These are phyloP conservation scores for Leptographium radiaticola DNA, from an alignment of 2,329 filamentous ascomycete genomes.

Conservation along the genomic window DNA sequence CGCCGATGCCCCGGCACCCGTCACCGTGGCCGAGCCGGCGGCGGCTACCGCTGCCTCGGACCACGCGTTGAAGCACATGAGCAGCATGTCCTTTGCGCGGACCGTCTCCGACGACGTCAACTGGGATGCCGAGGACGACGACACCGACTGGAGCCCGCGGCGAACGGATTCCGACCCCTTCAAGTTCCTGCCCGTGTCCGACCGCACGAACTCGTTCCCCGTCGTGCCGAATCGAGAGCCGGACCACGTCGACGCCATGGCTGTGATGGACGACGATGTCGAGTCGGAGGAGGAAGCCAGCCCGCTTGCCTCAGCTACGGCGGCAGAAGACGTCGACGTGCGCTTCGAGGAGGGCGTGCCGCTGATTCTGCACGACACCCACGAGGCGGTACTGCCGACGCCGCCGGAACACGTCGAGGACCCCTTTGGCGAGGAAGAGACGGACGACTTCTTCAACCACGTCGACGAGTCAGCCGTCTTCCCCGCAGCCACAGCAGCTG, in stretches of 20 bases:
- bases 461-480: slow-evolving; percentile 18
- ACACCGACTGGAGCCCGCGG: slow-evolving; percentile 42
- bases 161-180: slow-evolving; percentile 43
- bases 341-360: slow-evolving; percentile 61
- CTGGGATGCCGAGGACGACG: slow-evolving; percentile 44
- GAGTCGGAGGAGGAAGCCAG: slow-evolving; percentile 29
- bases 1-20: neutral
- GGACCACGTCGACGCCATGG: slow-evolving; percentile 29
- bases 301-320: slow-evolving; percentile 28
- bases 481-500: neutral
- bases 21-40: neutral
- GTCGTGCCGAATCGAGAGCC: slow-evolving; percentile 30
- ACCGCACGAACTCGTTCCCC: slow-evolving; percentile 52
- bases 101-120: slow-evolving; percentile 50
- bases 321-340: slow-evolving; percentile 34
- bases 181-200: slow-evolving; percentile 42
- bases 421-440: slow-evolving; percentile 31
- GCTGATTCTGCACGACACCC: slow-evolving; percentile 33
- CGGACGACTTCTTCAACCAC: slow-evolving; percentile 47
- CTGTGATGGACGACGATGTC: slow-evolving; percentile 35
- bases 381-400: slow-evolving; percentile 8
- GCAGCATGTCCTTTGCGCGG: slow-evolving; percentile 49
- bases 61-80: slow-evolving; percentile 35
- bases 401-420: slow-evolving; percentile 5
- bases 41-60: neutral